Evolutionary conservation across 768 basidiomycete species (phyloP).

Genomic region (Lactarius pseudohatsudake): DNA sequence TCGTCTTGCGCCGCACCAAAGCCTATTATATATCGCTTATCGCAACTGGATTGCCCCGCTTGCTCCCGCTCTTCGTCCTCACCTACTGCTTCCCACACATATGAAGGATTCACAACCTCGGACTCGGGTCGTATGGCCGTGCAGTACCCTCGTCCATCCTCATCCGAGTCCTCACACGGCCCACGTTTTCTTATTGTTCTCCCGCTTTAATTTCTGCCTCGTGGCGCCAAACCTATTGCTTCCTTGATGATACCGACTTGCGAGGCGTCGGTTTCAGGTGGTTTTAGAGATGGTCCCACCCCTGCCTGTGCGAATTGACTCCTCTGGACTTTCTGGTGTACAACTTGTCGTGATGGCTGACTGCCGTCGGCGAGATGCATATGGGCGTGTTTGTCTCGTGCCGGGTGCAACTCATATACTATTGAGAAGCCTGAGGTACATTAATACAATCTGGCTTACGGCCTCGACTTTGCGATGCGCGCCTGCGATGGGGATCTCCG

Average conservation of each 20-base stretch:
- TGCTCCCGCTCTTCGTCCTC: neutral
- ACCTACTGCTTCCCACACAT: neutral
- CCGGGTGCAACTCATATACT: neutral
- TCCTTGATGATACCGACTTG: neutral
- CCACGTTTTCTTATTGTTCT: conserved; percentile 4
- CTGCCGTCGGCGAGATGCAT: neutral
- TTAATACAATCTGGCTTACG: neutral
- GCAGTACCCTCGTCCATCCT: neutral
- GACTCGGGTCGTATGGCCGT: neutral
- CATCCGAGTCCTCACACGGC: neutral
- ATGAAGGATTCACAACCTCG: neutral
- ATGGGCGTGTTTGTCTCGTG: neutral
- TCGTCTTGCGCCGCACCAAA: neutral
- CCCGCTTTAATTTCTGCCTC: neutral
- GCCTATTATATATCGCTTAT: neutral
- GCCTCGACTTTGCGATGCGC: neutral
- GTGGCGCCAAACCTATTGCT: neutral
- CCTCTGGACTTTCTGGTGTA: neutral
- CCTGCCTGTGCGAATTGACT: neutral
- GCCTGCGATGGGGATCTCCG: neutral
- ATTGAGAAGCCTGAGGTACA: neutral
- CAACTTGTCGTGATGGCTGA: neutral
- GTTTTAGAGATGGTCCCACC: neutral
- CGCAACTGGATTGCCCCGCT: neutral
- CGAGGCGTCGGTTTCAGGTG: neutral